phyloP scores from a whole-genome alignment of 2,329 filamentous ascomycete species.

The Trichoderma koningii region DNA sequence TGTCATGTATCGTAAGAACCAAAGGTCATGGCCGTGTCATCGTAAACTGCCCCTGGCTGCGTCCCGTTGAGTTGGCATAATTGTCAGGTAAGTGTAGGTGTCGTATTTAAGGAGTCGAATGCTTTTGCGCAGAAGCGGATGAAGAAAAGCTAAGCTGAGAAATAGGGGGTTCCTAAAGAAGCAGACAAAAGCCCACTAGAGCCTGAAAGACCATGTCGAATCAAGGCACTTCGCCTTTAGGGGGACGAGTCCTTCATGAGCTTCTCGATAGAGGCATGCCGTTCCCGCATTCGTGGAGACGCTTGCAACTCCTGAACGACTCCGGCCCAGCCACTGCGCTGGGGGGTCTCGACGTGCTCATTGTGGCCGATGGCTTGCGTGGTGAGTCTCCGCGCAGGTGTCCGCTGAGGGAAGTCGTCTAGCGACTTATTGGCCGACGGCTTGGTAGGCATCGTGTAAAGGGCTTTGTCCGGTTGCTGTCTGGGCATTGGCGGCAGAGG shows the following conservation, averaged over 20 bases:
- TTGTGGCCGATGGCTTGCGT: constrained; percentile 57
- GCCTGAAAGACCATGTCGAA: not conserved
- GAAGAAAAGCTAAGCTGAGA: not conserved
- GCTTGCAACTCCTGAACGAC: constrained; percentile 64
- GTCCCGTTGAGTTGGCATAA: not conserved
- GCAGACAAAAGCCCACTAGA: not conserved
- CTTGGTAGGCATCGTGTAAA: constrained; percentile 38
- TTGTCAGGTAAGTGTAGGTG: not conserved
- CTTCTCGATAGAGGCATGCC: constrained; percentile 63
- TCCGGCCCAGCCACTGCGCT: constrained; percentile 61
- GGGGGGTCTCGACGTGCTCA: constrained; percentile 49
- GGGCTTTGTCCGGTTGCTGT: constrained; percentile 42
- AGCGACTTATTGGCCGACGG: constrained; percentile 46
- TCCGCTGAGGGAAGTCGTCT: constrained; percentile 49
- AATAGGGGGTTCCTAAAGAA: not conserved
- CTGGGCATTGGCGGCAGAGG: constrained; percentile 37
- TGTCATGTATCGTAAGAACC: constrained; percentile 13
- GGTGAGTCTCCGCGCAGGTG: constrained; percentile 55
- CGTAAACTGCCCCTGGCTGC: constrained; percentile 2
- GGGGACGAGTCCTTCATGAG: constrained; percentile 48
- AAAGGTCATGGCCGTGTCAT: constrained; percentile 16
- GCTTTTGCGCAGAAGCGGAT: not conserved
- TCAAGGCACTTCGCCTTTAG: constrained; percentile 1
- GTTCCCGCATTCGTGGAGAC: constrained; percentile 61
- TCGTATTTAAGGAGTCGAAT: not conserved